Conservation (phyloP, 2,329 filamentous ascomycete genomes). For the Epichloe brachyelytri region DNA sequence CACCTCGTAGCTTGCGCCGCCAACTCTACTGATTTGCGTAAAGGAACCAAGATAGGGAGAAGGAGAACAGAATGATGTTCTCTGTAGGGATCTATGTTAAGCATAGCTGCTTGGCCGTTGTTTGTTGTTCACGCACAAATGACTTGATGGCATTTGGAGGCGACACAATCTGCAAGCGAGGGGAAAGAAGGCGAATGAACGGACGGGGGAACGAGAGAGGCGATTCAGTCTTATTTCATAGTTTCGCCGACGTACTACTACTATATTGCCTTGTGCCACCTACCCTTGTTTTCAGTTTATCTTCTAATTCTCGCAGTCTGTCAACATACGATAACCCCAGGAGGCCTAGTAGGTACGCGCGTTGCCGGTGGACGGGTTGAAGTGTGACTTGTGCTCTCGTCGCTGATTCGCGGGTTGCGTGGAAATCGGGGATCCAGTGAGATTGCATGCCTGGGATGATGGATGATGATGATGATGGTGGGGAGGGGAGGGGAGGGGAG, state of each 20-base stretch:
- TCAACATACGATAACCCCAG: not conserved
- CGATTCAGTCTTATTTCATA: not conserved
- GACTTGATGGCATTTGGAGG: not conserved
- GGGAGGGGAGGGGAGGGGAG: too few species aligned
- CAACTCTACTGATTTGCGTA: not conserved
- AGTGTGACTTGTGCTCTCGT: not conserved
- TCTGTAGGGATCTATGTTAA: too few species aligned
- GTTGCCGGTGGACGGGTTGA: not conserved
- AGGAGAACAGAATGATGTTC: too few species aligned
- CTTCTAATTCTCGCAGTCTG: not conserved
- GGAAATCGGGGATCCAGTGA: not conserved
- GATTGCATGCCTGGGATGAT: too few species aligned
- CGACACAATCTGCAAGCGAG: not conserved
- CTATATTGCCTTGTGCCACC: not conserved
- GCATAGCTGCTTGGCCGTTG: too few species aligned
- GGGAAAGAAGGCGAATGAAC: not conserved
- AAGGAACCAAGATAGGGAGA: accelerated
- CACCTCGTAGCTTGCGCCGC: not conserved
- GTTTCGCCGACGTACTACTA: not conserved
- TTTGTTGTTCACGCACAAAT: not conserved
- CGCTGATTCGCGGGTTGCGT: not conserved
- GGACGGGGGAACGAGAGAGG: not conserved
- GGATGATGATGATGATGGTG: too few species aligned
- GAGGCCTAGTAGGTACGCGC: not conserved
- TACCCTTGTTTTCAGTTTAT: not conserved